Base-by-base conservation (phyloP, 768 basidiomycete species). In the Cytidiella melzeri region DNA sequence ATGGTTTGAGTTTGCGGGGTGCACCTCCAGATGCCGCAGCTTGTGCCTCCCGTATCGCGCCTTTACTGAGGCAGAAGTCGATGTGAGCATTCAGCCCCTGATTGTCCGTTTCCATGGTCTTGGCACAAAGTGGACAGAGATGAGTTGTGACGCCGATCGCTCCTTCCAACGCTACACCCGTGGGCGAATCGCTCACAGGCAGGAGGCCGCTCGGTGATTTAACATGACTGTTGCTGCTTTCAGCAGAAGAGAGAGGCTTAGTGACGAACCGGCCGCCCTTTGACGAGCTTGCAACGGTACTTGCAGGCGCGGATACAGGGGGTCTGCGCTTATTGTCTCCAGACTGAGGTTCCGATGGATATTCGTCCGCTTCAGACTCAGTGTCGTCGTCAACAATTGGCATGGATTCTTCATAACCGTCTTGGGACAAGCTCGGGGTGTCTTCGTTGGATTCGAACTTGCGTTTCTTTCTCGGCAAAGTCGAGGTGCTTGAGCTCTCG, bases 41-140 rank as follows among this genome's bases (percentile, higher is more conserved):
- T 48, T 87, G 85, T 0, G 87, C 87, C 58, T 87, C 77, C 51
- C 76, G 68, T 53, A 95, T 92, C 2, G 81, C 86, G 20, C 76
- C 78, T 50, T 80, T 79, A 62, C 88, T 93, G 44, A 96, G 65
- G 60, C 93, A 96, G 58, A 83, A 87, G 64, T 96, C 92, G 39
- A 96, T 74, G 59, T 96, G 92, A n/a, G 79, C 72, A 61, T 96
- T 95, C 27, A 96, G 66, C 4, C 77, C 83, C 42, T 76, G 72
- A 61, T 96, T 96, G 62, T 91, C 82, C 1, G 76, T 80, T 52
- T 75, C 68, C 47, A 92, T 62, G 11, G 67, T 62, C 60, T 78
- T 81, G 21, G 67, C 61, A 58, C 90, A 94, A 20, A 93, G 70
- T 3, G 93, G 92, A 64, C 91, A 94, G 0, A 65, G 64, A 47